A percentile compares a stretch with the other conserved stretches of the same genome.
These are phyloP conservation scores for Tarenaya hassleriana DNA, from an alignment of 345 rosid species.

Conservation along the genomic window DNA sequence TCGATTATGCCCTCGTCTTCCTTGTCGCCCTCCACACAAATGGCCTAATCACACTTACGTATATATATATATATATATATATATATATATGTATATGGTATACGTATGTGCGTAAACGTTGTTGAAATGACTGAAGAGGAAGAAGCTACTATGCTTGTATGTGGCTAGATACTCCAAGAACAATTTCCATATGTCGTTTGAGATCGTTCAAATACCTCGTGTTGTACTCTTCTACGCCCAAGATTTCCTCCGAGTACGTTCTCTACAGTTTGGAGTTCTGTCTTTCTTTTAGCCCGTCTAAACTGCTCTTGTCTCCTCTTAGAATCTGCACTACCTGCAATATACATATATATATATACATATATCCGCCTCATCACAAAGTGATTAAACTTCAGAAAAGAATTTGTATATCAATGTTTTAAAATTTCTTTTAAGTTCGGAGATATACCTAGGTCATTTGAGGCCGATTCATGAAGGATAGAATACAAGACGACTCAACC, in stretches of 20 bases:
- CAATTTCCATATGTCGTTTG: conserved; percentile 52
- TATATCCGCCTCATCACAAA: too few species aligned
- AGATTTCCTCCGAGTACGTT: conserved; percentile 64
- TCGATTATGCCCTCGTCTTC: too few species aligned
- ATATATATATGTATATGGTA: too few species aligned
- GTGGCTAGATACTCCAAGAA: conserved; percentile 34
- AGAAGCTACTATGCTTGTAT: background rate
- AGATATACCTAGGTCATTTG: conserved; percentile 64
- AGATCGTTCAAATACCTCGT: conserved; percentile 49
- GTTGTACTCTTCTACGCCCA: conserved; percentile 65
- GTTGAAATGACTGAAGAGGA: too few species aligned
- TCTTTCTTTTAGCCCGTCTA: conserved; percentile 31
- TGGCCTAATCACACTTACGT: too few species aligned
- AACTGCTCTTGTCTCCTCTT: conserved; percentile 40
- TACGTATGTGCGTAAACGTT: too few species aligned
- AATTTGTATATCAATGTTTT: background rate
- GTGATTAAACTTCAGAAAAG: background rate
- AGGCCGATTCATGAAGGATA: conserved; percentile 53
- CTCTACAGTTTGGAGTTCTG: conserved; percentile 35
- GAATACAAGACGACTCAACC: conserved; percentile 40
- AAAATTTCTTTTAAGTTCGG: background rate
- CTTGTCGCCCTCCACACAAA: too few species aligned
- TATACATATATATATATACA: background rate
- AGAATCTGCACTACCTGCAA: conserved; percentile 55
- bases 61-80: too few species aligned